Conservation (phyloP, 352 stramenopile species). For the Globisporangium lucens region DNA sequence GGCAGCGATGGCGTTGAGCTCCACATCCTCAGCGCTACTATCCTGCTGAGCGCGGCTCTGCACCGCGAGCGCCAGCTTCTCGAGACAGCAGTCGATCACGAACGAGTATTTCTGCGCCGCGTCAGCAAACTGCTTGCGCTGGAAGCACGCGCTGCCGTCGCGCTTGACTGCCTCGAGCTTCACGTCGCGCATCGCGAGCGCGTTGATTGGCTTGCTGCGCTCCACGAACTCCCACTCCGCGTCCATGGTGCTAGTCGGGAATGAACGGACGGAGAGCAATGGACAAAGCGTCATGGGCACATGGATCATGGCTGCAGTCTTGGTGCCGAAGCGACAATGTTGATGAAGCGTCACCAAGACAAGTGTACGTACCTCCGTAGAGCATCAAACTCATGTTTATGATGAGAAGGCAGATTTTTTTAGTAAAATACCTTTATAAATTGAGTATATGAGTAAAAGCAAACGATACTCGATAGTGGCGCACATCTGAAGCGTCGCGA, state of each 20-base stretch:
- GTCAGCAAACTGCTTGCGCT: slow-evolving; percentile 36
- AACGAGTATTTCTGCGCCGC: slow-evolving; percentile 48
- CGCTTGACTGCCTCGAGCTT: slow-evolving; percentile 43
- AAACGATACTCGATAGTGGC: background rate
- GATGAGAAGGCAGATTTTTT: background rate
- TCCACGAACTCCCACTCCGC: slow-evolving; percentile 23
- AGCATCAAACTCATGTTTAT: background rate
- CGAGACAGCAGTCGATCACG: slow-evolving; percentile 22
- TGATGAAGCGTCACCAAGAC: background rate
- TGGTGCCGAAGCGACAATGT: background rate
- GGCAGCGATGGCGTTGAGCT: slow-evolving; percentile 13
- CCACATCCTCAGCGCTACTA: background rate
- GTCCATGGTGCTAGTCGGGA: slow-evolving; percentile 19
- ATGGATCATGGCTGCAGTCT: background rate
- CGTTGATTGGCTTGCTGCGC: slow-evolving; percentile 15
- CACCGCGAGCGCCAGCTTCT: background rate
- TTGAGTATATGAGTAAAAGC: background rate
- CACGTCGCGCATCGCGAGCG: slow-evolving; percentile 15
- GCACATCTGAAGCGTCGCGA: slow-evolving; percentile 5
- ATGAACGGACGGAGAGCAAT: background rate
- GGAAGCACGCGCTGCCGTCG: slow-evolving; percentile 59
- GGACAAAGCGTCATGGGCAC: background rate
- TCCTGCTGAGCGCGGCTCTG: background rate
- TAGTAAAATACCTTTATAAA: background rate
- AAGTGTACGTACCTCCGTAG: background rate